phyloP scores from a whole-genome alignment of 306 rosid genomes.

The Glycine tomentella region DNA sequence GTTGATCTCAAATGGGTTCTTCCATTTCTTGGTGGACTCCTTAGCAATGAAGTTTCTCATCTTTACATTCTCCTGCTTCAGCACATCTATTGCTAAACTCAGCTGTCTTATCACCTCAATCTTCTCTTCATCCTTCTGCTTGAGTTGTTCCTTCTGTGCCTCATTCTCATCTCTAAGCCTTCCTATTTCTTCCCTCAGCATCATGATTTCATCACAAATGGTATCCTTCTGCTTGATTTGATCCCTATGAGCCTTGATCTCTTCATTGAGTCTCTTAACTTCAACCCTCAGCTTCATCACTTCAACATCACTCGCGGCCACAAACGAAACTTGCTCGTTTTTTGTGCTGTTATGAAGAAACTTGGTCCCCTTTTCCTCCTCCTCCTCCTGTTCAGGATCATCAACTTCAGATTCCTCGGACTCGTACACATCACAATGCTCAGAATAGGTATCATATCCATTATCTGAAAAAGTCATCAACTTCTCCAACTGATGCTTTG shows the following conservation, averaged over 20 bases:
- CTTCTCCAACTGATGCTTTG: conserved; percentile 58
- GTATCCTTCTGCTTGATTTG: conserved; percentile 53
- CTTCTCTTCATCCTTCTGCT: conserved; percentile 80
- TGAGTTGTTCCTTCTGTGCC: conserved; percentile 58
- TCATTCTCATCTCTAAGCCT: conserved; percentile 61
- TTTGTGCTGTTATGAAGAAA: conserved; percentile 36
- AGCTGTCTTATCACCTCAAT: conserved; percentile 78
- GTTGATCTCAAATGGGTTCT: conserved; percentile 64
- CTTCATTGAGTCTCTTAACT: conserved; percentile 63
- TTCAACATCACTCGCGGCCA: conserved; percentile 46
- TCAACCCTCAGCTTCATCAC: conserved; percentile 62
- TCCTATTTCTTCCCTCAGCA: conserved; percentile 63
- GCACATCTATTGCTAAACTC: conserved; percentile 72
- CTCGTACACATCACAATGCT: conserved; percentile 62
- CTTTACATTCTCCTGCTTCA: conserved; percentile 73
- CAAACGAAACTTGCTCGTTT: conserved; percentile 39
- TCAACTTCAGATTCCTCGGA: conserved; percentile 79
- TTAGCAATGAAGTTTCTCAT: conserved; percentile 60
- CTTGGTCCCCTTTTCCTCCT: conserved; percentile 39
- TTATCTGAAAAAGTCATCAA: conserved; percentile 45
- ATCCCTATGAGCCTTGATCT: conserved; percentile 53
- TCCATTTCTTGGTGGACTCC: conserved; percentile 55
- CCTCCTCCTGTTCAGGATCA: conserved; percentile 69
- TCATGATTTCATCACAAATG: conserved; percentile 51
- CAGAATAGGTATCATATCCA: conserved; percentile 68